A percentile compares a stretch with the other conserved stretches of the same genome.
phyloP scores from a whole-genome alignment of 2,329 filamentous ascomycete genomes.

The Xylariaceae sp. region DNA sequence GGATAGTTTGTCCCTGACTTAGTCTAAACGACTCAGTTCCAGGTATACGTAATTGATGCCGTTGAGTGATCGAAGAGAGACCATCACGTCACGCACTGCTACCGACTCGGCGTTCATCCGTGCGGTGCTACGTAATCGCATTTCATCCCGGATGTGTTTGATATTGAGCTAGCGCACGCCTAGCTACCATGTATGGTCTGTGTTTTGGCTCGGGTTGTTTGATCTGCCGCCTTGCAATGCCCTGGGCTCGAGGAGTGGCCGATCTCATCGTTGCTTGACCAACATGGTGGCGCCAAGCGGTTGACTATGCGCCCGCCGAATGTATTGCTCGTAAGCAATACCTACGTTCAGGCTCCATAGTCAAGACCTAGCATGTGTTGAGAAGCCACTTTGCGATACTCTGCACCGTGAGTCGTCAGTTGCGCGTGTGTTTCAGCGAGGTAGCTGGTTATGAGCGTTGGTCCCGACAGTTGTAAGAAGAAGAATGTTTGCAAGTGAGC shows the following conservation, averaged over 20 bases:
- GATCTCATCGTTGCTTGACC: background rate
- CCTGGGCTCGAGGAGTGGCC: too few relatives aligned
- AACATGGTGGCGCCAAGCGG: background rate
- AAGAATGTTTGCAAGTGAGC: background rate
- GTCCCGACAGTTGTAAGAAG: background rate
- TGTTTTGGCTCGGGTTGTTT: background rate
- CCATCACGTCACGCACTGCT: too few relatives aligned
- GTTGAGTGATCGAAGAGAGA: background rate
- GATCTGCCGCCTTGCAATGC: background rate
- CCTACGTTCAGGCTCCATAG: background rate
- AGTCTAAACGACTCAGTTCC: background rate
- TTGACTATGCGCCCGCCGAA: background rate
- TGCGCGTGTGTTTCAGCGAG: background rate
- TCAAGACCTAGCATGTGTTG: background rate
- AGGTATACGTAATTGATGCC: background rate
- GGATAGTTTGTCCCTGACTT: too few relatives aligned
- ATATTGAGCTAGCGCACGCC: background rate
- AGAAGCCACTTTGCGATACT: too few relatives aligned
- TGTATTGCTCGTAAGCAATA: background rate
- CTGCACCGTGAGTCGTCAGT: background rate
- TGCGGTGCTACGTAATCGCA: background rate
- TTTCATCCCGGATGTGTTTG: background rate
- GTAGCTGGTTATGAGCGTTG: background rate
- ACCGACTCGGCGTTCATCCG: too few relatives aligned
- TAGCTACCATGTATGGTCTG: background rate